phyloP scores from a whole-genome alignment of 129 eudicot species.

The Chrysanthemum seticuspe region DNA sequence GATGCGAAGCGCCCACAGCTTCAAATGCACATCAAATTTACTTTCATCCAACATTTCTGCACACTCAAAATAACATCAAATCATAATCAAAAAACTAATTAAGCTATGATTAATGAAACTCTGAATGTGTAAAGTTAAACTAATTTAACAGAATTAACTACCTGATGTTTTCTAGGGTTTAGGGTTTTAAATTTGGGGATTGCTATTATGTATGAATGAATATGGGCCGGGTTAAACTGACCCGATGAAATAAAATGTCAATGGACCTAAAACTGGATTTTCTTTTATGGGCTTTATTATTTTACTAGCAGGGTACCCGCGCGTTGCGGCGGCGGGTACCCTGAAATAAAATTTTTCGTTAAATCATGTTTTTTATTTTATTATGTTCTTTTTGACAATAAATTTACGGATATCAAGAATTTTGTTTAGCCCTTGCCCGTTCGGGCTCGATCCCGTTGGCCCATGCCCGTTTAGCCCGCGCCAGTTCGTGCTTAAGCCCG shows the following conservation, averaged over 20 bases:
- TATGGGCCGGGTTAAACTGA: background rate
- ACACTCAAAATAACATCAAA: background rate
- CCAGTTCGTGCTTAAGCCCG: too few relatives aligned
- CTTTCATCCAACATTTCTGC: conserved; percentile 70
- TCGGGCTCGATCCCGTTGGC: too few relatives aligned
- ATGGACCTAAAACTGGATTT: background rate
- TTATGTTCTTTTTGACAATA: too few relatives aligned
- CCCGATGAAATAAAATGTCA: too few relatives aligned
- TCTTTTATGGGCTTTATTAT: conserved; percentile 4
- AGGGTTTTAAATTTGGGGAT: conserved; percentile 21
- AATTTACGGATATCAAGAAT: too few relatives aligned
- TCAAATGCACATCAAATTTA: conserved; percentile 70
- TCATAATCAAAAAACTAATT: background rate
- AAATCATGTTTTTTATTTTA: too few relatives aligned
- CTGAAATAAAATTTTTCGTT: too few relatives aligned
- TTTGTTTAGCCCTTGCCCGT: too few relatives aligned
- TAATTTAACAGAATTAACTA: background rate
- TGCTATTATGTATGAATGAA: background rate
- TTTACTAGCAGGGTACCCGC: too few relatives aligned
- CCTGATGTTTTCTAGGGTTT: conserved; percentile 20
- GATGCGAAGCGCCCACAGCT: conserved; percentile 79
- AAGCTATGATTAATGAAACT: background rate
- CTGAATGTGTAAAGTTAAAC: background rate
- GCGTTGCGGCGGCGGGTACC: too few relatives aligned
- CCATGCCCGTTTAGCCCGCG: too few relatives aligned